A percentile compares a stretch with the other conserved stretches of the same genome.
Evolutionary conservation across 2,329 filamentous ascomycete genomes (phyloP).

Genomic region (Grosmannia huntii): DNA sequence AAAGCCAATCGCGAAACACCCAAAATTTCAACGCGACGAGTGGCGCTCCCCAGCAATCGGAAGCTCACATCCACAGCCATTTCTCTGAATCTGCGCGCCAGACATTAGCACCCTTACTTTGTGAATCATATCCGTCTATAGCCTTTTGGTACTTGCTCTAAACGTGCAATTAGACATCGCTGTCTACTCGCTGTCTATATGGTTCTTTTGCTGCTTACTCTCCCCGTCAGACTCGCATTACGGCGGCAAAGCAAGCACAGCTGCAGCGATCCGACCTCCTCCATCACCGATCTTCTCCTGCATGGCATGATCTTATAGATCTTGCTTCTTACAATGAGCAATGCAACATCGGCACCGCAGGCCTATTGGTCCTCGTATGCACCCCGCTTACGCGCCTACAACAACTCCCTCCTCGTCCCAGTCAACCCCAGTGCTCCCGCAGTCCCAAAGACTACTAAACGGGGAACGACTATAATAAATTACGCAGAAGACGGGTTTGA

Average conservation of each 20-base stretch:
- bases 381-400: conserved; percentile 77
- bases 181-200: neutral
- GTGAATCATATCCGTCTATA: neutral
- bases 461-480: conserved; percentile 92
- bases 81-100: neutral
- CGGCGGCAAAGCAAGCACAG: neutral
- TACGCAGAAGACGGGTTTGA: conserved; percentile 96
- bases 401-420: conserved; percentile 81
- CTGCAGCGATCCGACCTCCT: neutral
- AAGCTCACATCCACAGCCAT: neutral
- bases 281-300: neutral
- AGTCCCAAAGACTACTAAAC: conserved; percentile 80
- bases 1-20: neutral
- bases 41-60: neutral
- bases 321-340: conserved; percentile 27
- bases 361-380: conserved; percentile 87
- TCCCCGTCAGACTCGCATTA: neutral
- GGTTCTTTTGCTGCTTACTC: neutral
- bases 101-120: neutral
- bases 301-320: neutral
- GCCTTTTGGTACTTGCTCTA: neutral
- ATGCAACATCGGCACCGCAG: conserved; percentile 46
- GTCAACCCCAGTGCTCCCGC: conserved; percentile 59
- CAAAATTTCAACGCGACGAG: neutral
- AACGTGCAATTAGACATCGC: neutral